phyloP scores from a whole-genome alignment of 140 eudicot species.

The Senecio squalidus region DNA sequence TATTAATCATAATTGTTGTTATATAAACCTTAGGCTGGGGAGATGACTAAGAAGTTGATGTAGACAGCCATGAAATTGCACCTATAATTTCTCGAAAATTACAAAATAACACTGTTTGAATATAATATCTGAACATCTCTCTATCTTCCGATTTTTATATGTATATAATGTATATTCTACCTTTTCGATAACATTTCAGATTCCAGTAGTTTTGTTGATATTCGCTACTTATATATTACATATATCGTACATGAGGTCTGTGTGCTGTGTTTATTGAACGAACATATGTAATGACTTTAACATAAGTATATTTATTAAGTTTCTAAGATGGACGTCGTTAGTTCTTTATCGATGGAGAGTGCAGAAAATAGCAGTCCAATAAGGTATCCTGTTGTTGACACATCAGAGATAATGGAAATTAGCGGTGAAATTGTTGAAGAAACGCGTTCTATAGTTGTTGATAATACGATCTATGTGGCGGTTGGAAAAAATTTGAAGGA shows the following conservation, averaged over 20 bases:
- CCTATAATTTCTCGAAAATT: constrained; percentile 3
- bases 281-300: not conserved
- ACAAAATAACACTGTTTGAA: not conserved
- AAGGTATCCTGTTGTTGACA: constrained; percentile 8
- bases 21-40: not conserved
- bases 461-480: constrained; percentile 51
- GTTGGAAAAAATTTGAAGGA: constrained; percentile 52
- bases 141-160: not conserved
- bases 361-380: not conserved
- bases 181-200: too few relatives aligned
- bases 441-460: constrained; percentile 17
- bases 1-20: too few relatives aligned
- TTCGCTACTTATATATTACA: too few relatives aligned
- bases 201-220: too few relatives aligned
- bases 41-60: not conserved
- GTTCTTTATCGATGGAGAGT: not conserved
- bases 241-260: not conserved
- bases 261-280: not conserved
- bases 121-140: too few relatives aligned
- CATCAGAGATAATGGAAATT: constrained; percentile 8
- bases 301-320: not conserved
- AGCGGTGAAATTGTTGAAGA: constrained; percentile 24
- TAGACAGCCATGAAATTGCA: constrained; percentile 15
- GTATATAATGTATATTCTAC: not conserved
- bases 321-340: not conserved